A percentile compares a stretch with the other conserved stretches of the same genome.
phyloP scores from a whole-genome alignment of 1,139 yeast species.

The Hyphopichia pseudoburtonii region DNA sequence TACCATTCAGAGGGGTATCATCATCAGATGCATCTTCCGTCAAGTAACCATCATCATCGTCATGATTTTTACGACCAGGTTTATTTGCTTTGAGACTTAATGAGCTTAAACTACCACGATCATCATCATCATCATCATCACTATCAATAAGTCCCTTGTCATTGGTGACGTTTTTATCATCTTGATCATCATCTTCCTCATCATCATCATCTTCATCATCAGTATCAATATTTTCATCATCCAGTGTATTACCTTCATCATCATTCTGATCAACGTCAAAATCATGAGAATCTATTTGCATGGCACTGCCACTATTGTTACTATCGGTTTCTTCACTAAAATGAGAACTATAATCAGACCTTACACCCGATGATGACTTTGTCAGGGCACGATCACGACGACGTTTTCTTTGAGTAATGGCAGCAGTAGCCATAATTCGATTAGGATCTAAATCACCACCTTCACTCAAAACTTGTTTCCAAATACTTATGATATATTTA shows the following conservation, averaged over 20 bases:
- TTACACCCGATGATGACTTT: slow-evolving; percentile 3
- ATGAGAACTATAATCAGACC: slow-evolving; percentile 2
- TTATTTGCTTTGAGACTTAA: slow-evolving; percentile 3
- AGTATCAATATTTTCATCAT: slow-evolving; percentile 6
- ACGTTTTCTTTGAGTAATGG: neutral
- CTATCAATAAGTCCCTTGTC: neutral
- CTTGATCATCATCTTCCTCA: slow-evolving; percentile 7
- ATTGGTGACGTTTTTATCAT: neutral
- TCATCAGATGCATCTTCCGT: slow-evolving; percentile 4
- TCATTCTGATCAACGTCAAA: slow-evolving; percentile 2
- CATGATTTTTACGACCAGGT: neutral
- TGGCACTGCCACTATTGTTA: slow-evolving; percentile 2
- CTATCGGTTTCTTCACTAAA: slow-evolving; percentile 8
- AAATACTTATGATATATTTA: slow-evolving; percentile 58
- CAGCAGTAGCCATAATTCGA: slow-evolving; percentile 10
- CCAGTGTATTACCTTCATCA: slow-evolving; percentile 4
- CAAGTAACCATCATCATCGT: slow-evolving; percentile 4
- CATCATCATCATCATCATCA: slow-evolving; percentile 2
- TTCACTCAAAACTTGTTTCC: slow-evolving; percentile 48
- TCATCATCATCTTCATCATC: slow-evolving; percentile 9
- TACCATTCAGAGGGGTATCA: neutral
- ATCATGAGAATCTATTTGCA: neutral
- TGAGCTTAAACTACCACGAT: slow-evolving; percentile 3
- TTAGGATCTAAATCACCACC: slow-evolving; percentile 21
- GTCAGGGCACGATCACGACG: slow-evolving; percentile 1